Base-by-base conservation (phyloP, 78 protist species). In the Creolimax fragrantissima region DNA sequence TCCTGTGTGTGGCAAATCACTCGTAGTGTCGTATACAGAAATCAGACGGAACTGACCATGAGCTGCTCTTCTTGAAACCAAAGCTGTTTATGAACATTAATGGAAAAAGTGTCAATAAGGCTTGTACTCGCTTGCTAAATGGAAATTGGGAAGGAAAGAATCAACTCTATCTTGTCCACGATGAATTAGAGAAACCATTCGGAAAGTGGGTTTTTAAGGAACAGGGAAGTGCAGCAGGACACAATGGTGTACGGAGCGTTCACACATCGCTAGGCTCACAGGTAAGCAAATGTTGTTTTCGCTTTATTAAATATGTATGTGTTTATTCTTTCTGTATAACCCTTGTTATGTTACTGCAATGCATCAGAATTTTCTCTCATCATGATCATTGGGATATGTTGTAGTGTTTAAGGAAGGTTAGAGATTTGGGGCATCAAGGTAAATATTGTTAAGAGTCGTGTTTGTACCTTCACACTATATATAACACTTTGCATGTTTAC, bases 151-250 rank as follows among this genome's bases (percentile, higher is more conserved):
- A 41, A 41, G 86, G 7, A 41, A 24, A 24, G 86, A 24, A 24
- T 24, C 35, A 32, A 11, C 7, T 83, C 0, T 83, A 24, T 0
- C 86, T 86, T 37, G 37, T 86, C 5, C 90, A 86, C 4, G 90
- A 86, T 37, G 90, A 86, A 37, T 45, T 86, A 42, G 44, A 42
- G 45, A 32, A 41, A 35, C 11, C 90, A 37, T 41, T 86, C 45
- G 90, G 90, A 43, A 86, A 86, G 44, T 36, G 42, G 58, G 7
- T 36, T 4, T 5, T 42, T 37, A 86, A 86, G 90, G 90, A 86
- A 11, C n/a, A 41, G 6, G 90, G 90, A n/a, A 86, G 90, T 42
- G 90, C 90, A 17, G 3, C 32, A n/a, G 90, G 90, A 0, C 90
- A 86, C 41, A 86, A 86, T 42, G 90, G 90, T 35, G 90, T 86